Conservation (phyloP, 2,329 filamentous ascomycete species). For the Hymenoscyphus scutula region DNA sequence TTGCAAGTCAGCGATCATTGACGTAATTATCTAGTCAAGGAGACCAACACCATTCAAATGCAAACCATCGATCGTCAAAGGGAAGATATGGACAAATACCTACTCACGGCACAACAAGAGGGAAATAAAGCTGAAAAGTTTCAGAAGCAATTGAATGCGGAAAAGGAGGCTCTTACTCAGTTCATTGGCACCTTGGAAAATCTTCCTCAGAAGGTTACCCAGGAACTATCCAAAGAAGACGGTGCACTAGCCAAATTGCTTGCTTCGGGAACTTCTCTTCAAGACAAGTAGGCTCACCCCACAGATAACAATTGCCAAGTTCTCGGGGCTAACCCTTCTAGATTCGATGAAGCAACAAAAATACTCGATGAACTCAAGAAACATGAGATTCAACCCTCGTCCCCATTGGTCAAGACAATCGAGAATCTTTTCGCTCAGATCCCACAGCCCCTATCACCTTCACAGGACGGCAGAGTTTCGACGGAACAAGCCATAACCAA, state of each 20-base stretch:
- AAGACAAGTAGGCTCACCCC: constrained; percentile 32
- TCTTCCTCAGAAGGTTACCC: constrained; percentile 17
- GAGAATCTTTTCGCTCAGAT: constrained; percentile 26
- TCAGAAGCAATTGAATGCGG: constrained; percentile 21
- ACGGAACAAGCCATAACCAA: constrained; percentile 20
- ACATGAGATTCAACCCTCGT: constrained; percentile 17
- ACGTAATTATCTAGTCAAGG: not conserved
- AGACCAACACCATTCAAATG: not conserved
- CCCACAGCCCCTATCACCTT: not conserved
- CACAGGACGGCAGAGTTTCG: constrained; percentile 11
- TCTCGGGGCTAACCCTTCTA: constrained; percentile 17
- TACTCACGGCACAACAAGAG: constrained; percentile 22
- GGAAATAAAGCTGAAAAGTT: constrained; percentile 20
- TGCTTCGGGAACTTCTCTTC: constrained; percentile 20
- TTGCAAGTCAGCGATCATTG: not conserved
- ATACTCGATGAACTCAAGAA: constrained; percentile 19
- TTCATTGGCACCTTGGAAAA: constrained; percentile 26
- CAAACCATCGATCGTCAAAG: not conserved
- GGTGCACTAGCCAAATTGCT: constrained; percentile 25
- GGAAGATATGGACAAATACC: constrained; percentile 16
- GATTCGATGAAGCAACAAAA: constrained; percentile 25
- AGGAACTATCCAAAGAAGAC: constrained; percentile 25
- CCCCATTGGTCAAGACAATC: constrained; percentile 24
- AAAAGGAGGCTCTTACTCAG: constrained; percentile 21
- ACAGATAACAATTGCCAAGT: not conserved